phyloP scores from a whole-genome alignment of 768 basidiomycete genomes.

The Candolleomyces eurysporus region DNA sequence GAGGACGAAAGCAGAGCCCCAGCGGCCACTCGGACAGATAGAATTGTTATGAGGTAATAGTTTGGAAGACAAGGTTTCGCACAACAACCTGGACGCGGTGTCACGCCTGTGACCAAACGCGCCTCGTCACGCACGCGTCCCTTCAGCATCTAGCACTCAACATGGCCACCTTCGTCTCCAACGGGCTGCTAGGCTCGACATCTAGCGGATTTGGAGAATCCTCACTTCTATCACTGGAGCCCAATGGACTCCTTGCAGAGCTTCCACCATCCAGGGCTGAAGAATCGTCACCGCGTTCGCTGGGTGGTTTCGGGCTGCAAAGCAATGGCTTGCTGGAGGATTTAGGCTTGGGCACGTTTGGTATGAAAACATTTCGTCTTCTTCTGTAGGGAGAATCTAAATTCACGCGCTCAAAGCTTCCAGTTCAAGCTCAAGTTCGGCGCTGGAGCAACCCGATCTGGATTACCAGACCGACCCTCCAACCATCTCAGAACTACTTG shows the following conservation, averaged over 20 bases:
- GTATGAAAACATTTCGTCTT: too few relatives aligned
- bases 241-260: background rate
- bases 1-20: background rate
- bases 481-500: background rate
- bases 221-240: background rate
- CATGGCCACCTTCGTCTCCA: conserved; percentile 22
- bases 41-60: conserved; percentile 2
- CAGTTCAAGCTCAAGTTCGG: too few relatives aligned
- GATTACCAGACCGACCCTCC: background rate
- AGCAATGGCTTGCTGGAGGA: background rate
- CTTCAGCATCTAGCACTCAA: background rate
- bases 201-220: background rate
- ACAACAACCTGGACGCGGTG: conserved; percentile 12
- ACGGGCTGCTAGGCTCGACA: conserved; percentile 24
- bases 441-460: too few relatives aligned
- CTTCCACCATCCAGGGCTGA: background rate
- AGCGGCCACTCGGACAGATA: background rate
- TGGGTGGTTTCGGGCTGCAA: background rate
- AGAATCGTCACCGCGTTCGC: background rate
- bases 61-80: conserved; percentile 1
- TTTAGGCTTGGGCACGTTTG: too few relatives aligned
- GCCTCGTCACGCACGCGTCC: conserved; percentile 1
- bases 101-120: conserved; percentile 1
- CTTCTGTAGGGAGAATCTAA: too few relatives aligned
- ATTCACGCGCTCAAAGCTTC: too few relatives aligned